Base-by-base conservation (phyloP, 192 early-diverging fungal genomes). In the Linnemannia exigua region DNA sequence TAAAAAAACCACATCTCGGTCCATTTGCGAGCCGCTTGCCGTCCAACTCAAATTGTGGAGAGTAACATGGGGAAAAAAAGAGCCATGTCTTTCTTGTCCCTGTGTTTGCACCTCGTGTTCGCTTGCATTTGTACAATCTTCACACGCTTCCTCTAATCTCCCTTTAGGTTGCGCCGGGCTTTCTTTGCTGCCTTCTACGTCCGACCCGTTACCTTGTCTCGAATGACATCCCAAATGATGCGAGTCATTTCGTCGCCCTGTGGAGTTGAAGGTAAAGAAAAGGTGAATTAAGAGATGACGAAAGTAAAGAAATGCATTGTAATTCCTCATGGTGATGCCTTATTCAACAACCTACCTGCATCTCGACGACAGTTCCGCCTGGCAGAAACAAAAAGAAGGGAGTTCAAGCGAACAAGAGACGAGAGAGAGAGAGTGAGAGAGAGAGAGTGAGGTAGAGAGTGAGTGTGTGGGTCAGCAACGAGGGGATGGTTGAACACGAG, bases 211-310 rank as follows among this genome's bases (percentile, higher is more conserved):
- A 94, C 85, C 88, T 95, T 96, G 85, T 99, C 97, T 88, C 97
- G 96, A 90, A 98, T 98, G 89, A 93, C 90, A 87, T 95, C 91
- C 96, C 96, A 98, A 89, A 99, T 96, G 90, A 99, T 99, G 81
- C 98, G 91, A 48, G 98, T 99, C 97, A 99, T 99, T 91, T 99
- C 98, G 89, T 99, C 98, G 77, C 98, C 98, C 84, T 99, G n/a
- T n/a, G n/a, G n/a, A 95, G n/a, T 95, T 89, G 88, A 75, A 68
- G 47, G 15, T 31, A n/a, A 36, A 68, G 28, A 93, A 71, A 96
- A 95, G 61, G 96, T 93, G 33, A 97, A 95, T 88, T 96, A 87
- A 91, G 88, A 70, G 41, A 98, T 96, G 47, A 37, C 3, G 19
- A 35, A 50, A 36, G 61, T 2, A 6, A 88, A 81, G 85, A 97